Conservation (phyloP, 345 rosid species). For the Populus deltoides region DNA sequence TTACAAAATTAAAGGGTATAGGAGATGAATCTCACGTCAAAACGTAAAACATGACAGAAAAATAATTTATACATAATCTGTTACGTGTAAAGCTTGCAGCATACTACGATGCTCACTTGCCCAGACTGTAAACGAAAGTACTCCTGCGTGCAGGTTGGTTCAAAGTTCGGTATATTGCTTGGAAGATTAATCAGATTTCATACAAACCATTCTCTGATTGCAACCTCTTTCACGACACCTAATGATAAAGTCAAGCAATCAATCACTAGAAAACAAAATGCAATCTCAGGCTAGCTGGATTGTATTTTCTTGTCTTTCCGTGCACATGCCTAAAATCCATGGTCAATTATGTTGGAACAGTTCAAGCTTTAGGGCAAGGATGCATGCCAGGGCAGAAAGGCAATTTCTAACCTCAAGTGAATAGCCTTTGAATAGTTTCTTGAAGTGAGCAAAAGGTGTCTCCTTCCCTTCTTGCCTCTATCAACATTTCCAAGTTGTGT, state of each 20-base stretch:
- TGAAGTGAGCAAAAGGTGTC: not conserved
- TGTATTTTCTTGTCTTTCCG: not conserved
- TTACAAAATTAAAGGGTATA: too few species aligned
- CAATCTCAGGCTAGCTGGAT: not conserved
- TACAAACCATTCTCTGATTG: too few species aligned
- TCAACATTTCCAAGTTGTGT: too few species aligned
- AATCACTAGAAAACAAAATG: not conserved
- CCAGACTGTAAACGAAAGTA: too few species aligned
- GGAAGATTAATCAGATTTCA: not conserved
- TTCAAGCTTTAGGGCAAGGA: not conserved
- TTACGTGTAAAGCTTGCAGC: too few species aligned
- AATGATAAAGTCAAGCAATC: not conserved
- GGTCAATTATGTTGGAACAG: not conserved
- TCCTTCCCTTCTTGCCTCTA: too few species aligned
- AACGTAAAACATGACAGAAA: too few species aligned
- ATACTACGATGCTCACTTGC: too few species aligned
- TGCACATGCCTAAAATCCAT: not conserved
- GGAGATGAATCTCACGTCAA: too few species aligned
- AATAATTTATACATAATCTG: too few species aligned
- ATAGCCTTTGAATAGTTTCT: not conserved
- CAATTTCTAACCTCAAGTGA: not conserved
- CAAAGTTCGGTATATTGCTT: not conserved
- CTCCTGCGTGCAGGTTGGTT: not conserved
- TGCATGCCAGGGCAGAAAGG: not conserved
- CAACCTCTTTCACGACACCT: not conserved